Conservation (phyloP, 1,139 yeast species). For the Kodamaea sp. region DNA sequence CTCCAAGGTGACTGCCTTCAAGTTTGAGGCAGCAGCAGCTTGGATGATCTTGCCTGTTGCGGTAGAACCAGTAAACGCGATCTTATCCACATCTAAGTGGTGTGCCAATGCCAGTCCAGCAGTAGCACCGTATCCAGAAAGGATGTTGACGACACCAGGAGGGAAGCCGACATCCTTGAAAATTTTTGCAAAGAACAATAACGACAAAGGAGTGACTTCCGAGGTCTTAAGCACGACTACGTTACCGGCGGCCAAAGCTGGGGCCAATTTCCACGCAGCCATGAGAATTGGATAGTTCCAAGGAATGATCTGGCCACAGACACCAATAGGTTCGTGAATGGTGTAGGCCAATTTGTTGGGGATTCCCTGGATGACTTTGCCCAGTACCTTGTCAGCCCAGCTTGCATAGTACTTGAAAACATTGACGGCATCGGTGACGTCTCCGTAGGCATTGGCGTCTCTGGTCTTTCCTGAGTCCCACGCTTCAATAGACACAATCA, state of each 20-base stretch:
- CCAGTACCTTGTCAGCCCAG: constrained; percentile 79
- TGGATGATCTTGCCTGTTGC: constrained; percentile 65
- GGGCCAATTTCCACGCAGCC: constrained; percentile 64
- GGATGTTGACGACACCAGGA: constrained; percentile 63
- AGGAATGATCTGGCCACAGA: constrained; percentile 75
- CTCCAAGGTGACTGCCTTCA: constrained; percentile 82
- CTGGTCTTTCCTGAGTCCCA: constrained; percentile 81
- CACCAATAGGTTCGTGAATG: constrained; percentile 79
- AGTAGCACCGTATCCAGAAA: constrained; percentile 57
- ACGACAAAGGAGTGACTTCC: constrained; percentile 65
- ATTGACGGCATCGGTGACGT: constrained; percentile 58
- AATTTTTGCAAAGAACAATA: constrained; percentile 54
- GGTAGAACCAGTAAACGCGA: constrained; percentile 68
- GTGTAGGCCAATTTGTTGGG: constrained; percentile 74
- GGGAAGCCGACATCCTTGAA: constrained; percentile 71
- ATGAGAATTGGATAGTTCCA: constrained; percentile 64
- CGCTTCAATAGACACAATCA: constrained; percentile 68
- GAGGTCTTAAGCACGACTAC: constrained; percentile 65
- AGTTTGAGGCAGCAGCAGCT: constrained; percentile 56
- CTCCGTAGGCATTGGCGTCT: constrained; percentile 50
- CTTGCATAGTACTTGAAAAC: constrained; percentile 76
- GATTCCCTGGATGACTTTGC: constrained; percentile 66
- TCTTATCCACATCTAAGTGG: constrained; percentile 58
- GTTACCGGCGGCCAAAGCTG: constrained; percentile 71
- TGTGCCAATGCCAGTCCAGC: constrained; percentile 62